A percentile compares a stretch with the other conserved stretches of the same genome.
phyloP scores from a whole-genome alignment of 2,329 filamentous ascomycete genomes.

The Chlorencoelia australis region DNA sequence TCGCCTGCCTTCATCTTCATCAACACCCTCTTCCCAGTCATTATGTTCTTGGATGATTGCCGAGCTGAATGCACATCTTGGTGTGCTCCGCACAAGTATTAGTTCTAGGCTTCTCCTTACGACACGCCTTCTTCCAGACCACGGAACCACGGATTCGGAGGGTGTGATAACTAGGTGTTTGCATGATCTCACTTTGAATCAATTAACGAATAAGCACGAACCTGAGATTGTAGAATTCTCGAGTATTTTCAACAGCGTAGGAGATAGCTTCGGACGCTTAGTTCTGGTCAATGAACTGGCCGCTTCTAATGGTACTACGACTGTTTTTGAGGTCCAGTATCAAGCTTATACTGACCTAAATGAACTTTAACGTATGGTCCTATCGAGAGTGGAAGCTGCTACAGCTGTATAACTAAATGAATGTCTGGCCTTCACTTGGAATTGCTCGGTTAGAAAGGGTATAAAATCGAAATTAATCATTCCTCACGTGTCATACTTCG shows the following conservation, averaged over 20 bases:
- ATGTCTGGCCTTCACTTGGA: too few species aligned
- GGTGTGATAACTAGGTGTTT: conserved; percentile 20
- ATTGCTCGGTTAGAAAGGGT: too few species aligned
- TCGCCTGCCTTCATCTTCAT: conserved; percentile 17
- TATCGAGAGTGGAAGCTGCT: neutral
- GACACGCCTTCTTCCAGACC: conserved; percentile 18
- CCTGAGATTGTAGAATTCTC: conserved; percentile 25
- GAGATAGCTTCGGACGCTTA: conserved; percentile 20
- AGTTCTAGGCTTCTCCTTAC: conserved; percentile 21
- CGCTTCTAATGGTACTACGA: conserved; percentile 9
- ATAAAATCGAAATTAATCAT: too few species aligned
- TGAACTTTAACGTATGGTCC: neutral
- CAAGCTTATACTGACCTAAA: conserved; percentile 5
- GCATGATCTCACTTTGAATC: conserved; percentile 25
- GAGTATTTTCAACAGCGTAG: conserved; percentile 21
- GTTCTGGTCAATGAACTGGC: conserved; percentile 18
- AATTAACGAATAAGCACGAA: conserved; percentile 24
- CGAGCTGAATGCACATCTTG: conserved; percentile 27
- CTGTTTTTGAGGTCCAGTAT: conserved; percentile 19
- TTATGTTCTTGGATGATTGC: conserved; percentile 9
- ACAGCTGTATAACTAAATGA: neutral
- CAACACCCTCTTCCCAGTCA: neutral
- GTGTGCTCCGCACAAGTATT: conserved; percentile 20
- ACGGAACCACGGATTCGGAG: conserved; percentile 14
- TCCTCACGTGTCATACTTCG: too few species aligned